Conservation (phyloP, 345 rosid species). For the Melaleuca quinquenervia region DNA sequence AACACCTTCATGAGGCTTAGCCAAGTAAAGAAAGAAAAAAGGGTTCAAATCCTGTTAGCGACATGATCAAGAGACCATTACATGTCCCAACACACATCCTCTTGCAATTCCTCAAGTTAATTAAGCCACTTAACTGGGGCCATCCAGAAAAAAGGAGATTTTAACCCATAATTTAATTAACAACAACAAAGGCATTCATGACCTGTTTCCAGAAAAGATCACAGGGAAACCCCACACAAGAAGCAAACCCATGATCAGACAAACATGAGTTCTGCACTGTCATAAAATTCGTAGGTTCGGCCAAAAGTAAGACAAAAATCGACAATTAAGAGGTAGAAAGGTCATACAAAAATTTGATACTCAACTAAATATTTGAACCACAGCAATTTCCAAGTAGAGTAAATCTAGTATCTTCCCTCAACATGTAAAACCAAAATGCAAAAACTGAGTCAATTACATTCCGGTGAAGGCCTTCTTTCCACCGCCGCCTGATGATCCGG, state of each 20-base stretch:
- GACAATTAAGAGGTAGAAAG: background rate
- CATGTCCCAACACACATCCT: background rate
- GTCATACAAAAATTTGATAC: background rate
- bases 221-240: background rate
- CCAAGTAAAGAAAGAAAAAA: background rate
- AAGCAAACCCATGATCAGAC: background rate
- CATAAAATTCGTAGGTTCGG: background rate
- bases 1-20: background rate
- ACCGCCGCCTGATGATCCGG: background rate
- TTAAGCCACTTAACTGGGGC: background rate
- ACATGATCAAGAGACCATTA: background rate
- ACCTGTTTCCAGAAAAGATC: background rate
- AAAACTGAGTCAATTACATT: background rate
- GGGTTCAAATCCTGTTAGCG: background rate
- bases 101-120: too few species aligned
- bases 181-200: background rate
- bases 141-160: background rate
- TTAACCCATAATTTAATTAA: background rate
- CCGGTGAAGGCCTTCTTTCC: constrained; percentile 1
- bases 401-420: background rate
- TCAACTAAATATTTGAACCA: background rate
- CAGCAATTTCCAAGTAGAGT: background rate
- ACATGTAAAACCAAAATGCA: background rate
- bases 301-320: background rate
- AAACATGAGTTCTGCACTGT: background rate